Base-by-base conservation (phyloP, 495 filamentous ascomycete genomes). In the Penicillium antarcticum region DNA sequence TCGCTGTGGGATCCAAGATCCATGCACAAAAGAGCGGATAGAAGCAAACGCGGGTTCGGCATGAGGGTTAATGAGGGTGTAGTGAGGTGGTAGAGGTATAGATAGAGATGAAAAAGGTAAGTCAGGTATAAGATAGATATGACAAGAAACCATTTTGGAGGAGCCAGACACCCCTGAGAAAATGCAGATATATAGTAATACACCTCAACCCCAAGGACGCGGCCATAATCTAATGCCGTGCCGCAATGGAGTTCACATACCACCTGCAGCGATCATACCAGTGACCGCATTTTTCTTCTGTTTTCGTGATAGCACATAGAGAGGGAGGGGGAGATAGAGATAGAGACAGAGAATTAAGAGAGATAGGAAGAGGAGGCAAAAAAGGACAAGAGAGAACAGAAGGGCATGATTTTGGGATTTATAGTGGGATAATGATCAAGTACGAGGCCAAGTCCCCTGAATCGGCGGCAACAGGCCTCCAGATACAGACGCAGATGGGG, bases 361-460 rank as follows among this genome's bases (percentile, higher is more conserved):
- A 24, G 8, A 6, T 34, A 44, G 21, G 31, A n/a, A 50, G 47
- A 45, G 38, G 36, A 35, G 29, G 41, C 23, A 4, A 16, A 23
- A 53, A 53, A 43, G 3, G 33, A 39, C 40, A 50, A 41, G 52
- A 52, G 19, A 29, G 35, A 34, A 39, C 3, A 24, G 13, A 40
- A 35, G 14, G 10, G n/a, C 2, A 10, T 39, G 45, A n/a, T 31
- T 21, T 21, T 21, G 5, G 5, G 13, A 4, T 12, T 5, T 7
- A 8, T 21, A 10, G 4, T 17, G 23, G 3, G 7, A 24, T 13
- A 6, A 21, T 2, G 4, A 8, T 57, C 39, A 62, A 40, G 50
- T 19, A 11, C 57, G 54, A n/a, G 57, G 40, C 62, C 62, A 66
- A 14, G 54, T 34, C 11, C 56, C 55, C 33, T 65, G 60, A 19